A percentile compares a stretch with the other conserved stretches of the same genome.
These are phyloP conservation scores for Coniochaeta sp. DNA, from an alignment of 2,329 filamentous ascomycete genomes.

Conservation along the genomic window DNA sequence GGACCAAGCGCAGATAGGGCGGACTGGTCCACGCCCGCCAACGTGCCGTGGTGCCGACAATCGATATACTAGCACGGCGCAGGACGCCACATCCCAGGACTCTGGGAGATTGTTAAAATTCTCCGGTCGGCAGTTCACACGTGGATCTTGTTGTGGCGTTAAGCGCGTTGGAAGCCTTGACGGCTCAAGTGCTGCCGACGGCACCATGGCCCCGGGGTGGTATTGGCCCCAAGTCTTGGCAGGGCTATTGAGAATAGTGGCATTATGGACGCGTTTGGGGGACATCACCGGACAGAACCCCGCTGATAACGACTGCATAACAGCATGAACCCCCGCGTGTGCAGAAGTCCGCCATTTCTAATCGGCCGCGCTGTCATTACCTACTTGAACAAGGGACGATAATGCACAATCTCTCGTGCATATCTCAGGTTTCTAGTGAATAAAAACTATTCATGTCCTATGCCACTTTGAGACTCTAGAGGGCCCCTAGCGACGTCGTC, in stretches of 20 bases:
- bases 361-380: neutral
- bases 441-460: neutral
- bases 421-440: neutral
- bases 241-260: neutral
- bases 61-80: neutral
- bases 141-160: neutral
- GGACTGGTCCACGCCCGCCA: neutral
- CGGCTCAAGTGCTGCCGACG: neutral
- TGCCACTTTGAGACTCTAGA: neutral
- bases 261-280: neutral
- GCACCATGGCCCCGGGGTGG: neutral
- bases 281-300: neutral
- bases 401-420: neutral
- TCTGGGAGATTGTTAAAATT: neutral
- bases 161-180: neutral
- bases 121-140: neutral
- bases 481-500: neutral
- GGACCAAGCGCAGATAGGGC: neutral
- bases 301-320: constrained; percentile 2
- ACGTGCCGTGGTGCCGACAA: neutral
- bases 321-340: neutral
- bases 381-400: neutral
- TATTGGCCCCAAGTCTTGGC: neutral
- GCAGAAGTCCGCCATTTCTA: neutral
- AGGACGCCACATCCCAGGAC: neutral